phyloP scores from a whole-genome alignment of 176 grass and related monocot genomes.

The Olyra latifolia region DNA sequence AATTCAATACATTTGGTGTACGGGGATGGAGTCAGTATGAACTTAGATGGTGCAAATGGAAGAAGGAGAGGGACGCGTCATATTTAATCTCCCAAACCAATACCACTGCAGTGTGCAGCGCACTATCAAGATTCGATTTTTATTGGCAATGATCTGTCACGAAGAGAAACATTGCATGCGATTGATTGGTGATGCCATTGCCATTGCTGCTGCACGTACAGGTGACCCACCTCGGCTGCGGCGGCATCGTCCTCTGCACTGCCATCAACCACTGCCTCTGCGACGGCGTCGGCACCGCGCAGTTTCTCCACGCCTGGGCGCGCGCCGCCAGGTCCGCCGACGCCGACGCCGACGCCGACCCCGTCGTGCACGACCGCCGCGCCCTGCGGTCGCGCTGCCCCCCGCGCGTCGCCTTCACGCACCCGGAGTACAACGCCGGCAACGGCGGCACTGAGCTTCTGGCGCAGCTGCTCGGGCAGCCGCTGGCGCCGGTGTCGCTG shows the following conservation, averaged over 20 bases:
- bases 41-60: too few species aligned
- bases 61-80: too few species aligned
- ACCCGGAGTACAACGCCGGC: slow-evolving; percentile 60
- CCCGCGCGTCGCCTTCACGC: slow-evolving; percentile 62
- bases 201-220: too few species aligned
- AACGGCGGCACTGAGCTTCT: slow-evolving; percentile 14
- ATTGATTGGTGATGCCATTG: too few species aligned
- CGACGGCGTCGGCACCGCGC: slow-evolving; percentile 79
- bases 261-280: slow-evolving; percentile 91
- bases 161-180: too few species aligned
- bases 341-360: neutral
- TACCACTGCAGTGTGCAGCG: too few species aligned
- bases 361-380: slow-evolving; percentile 61
- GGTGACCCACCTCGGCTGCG: slow-evolving; percentile 86
- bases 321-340: slow-evolving; percentile 29
- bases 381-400: slow-evolving; percentile 65
- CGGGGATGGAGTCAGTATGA: too few species aligned
- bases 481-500: slow-evolving; percentile 56
- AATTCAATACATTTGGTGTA: too few species aligned
- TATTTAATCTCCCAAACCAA: too few species aligned
- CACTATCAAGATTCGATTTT: too few species aligned
- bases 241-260: slow-evolving; percentile 78
- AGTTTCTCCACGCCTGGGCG: slow-evolving; percentile 89
- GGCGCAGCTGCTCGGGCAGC: slow-evolving; percentile 47
- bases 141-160: too few species aligned